phyloP scores from a whole-genome alignment of 169 alveolate genomes.

The Eimeria zaria region DNA sequence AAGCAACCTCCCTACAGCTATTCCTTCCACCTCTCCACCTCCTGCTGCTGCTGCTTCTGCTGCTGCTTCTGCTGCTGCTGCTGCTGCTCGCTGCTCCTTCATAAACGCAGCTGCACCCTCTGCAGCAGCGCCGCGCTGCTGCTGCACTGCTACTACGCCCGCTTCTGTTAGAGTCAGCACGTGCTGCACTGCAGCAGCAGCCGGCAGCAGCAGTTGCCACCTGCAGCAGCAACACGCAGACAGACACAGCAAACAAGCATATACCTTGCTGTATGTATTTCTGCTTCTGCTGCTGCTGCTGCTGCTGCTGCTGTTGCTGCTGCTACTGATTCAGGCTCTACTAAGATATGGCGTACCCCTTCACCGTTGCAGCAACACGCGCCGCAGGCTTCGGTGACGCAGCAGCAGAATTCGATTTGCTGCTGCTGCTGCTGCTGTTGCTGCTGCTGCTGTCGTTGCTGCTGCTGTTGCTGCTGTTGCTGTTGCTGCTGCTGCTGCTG shows the following conservation, averaged over 20 bases:
- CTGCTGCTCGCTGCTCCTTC: neutral
- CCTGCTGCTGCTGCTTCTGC: neutral
- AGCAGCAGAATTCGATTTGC: neutral
- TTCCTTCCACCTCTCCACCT: neutral
- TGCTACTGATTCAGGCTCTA: neutral
- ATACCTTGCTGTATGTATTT: too few relatives aligned
- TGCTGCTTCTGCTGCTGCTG: slow-evolving; percentile 1
- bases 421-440: slow-evolving; percentile 57
- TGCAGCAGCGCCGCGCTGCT: slow-evolving; percentile 37
- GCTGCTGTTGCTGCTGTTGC: too few relatives aligned
- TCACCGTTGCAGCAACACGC: slow-evolving; percentile 42
- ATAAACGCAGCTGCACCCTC: neutral
- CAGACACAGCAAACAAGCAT: neutral
- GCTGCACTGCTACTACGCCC: slow-evolving; percentile 66
- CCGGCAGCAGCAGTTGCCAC: slow-evolving; percentile 74
- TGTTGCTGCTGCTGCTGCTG: slow-evolving; percentile 34
- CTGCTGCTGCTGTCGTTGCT: too few relatives aligned
- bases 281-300: neutral
- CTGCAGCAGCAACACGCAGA: slow-evolving; percentile 62
- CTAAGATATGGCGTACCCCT: neutral
- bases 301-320: slow-evolving; percentile 21
- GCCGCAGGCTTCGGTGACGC: slow-evolving; percentile 15
- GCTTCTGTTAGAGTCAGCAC: slow-evolving; percentile 38
- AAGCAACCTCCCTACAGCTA: slow-evolving; percentile 17
- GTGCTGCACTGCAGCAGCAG: slow-evolving; percentile 50